Evolutionary conservation across 495 filamentous ascomycete genomes (phyloP), one percentile per base, ranked within the genome.

Genomic region (Cercophora sp.): DNA sequence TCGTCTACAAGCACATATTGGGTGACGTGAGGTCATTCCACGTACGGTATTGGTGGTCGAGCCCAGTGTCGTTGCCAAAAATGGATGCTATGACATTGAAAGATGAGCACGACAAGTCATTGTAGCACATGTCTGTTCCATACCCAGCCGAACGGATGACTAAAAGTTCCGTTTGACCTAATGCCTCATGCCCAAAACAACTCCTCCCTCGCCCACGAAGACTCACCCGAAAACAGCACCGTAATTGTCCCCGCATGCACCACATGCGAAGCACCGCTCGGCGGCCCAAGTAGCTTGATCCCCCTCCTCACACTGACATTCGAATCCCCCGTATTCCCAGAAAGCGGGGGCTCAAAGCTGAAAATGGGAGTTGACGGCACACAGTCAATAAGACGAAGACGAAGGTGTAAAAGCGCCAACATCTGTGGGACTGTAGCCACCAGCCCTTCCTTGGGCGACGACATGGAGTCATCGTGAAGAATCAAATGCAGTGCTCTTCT

Each of bases 141-240:
- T n/a, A n/a, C n/a, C n/a, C n/a, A n/a, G n/a, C n/a, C n/a, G n/a
- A n/a, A n/a, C n/a, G n/a, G n/a, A n/a, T n/a, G n/a, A n/a, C n/a
- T n/a, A n/a, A n/a, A n/a, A n/a, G n/a, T n/a, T n/a, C n/a, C n/a
- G n/a, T n/a, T n/a, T n/a, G n/a, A n/a, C n/a, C n/a, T n/a, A n/a
- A n/a, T n/a, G n/a, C n/a, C n/a, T 49, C 47, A 49, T 37, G 47
- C 47, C 47, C 47, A 49, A 13, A 49, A 25, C 18, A 49, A 4
- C 19, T 49, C 18, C 47, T 49, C 47, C 31, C 20, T 49, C 20
- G 26, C 47, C 47, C 47, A 49, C 10, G 18, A 20, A 5, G 47
- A 49, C 15, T 49, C 47, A 13, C 32, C 16, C 13, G 47, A 49
- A 24, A 49, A 49, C 20, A 49, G 6, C 1, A 49, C 47, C 5